Evolutionary conservation across 306 rosid genomes (phyloP).

Genomic region (Dryas alaskensis): DNA sequence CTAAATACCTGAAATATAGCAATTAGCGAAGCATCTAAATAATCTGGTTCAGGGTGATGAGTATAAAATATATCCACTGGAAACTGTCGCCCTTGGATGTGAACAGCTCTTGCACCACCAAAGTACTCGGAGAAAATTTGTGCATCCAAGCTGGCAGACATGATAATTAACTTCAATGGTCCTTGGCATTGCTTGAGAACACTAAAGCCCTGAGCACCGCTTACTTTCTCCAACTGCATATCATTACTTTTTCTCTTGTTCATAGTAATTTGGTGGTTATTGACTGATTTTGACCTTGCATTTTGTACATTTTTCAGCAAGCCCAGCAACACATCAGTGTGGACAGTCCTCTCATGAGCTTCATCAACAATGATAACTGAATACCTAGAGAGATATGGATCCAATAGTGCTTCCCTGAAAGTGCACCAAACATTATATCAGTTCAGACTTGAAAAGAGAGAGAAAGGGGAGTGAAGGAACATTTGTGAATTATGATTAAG

Average conservation of each 20-base stretch:
- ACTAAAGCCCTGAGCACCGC: slow-evolving; percentile 29
- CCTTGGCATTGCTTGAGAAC: slow-evolving; percentile 46
- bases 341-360: slow-evolving; percentile 95
- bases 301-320: slow-evolving; percentile 73
- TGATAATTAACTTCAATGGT: slow-evolving; percentile 76
- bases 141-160: slow-evolving; percentile 99
- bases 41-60: slow-evolving; percentile 56
- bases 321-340: slow-evolving; percentile 88
- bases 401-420: slow-evolving; percentile 87
- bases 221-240: slow-evolving; percentile 33
- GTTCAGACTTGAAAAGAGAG: neutral
- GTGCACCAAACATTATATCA: slow-evolving; percentile 22
- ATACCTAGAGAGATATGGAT: slow-evolving; percentile 80
- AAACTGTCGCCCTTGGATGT: slow-evolving; percentile 87
- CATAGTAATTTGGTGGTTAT: slow-evolving; percentile 33
- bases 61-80: slow-evolving; percentile 82
- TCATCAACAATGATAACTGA: slow-evolving; percentile 88
- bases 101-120: slow-evolving; percentile 81
- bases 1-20: slow-evolving; percentile 68
- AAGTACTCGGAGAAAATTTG: slow-evolving; percentile 77
- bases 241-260: slow-evolving; percentile 36
- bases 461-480: neutral
- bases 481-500: neutral
- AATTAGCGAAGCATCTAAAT: slow-evolving; percentile 62
- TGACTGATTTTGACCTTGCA: slow-evolving; percentile 57